Evolutionary conservation across 805 yeast genomes (phyloP), one percentile per base, ranked within the genome.

Genomic region (Saccharomycopsis malanga): DNA sequence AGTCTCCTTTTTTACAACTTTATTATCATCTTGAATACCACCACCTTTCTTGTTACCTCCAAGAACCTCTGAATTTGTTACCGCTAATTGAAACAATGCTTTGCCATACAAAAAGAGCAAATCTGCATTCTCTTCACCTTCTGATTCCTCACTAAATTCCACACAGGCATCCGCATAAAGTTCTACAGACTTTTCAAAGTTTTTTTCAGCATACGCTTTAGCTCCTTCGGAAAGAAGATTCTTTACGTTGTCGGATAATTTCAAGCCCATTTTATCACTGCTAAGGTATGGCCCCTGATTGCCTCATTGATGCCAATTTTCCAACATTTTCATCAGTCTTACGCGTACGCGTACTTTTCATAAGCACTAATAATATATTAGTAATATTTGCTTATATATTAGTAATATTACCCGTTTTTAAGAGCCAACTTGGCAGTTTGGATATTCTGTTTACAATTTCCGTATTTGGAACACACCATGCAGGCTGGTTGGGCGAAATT

Each of bases 111-210:
- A 62, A 54, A 73, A 78, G 57, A 88, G 67, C 54, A 87, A 69
- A 52, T 85, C 85, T 4, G 93, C 83, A 52, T 76, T 75, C 53
- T 87, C 95, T 39, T 75, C 74, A n/a, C 76, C 79, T 12, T 72
- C 69, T 20, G 71, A 65, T 34, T 69, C 70, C 10, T 65, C 65
- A 42, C 77, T 72, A 54, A 65, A 72, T 52, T 81, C 65, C 21
- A 67, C 77, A 56, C 93, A 77, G 9, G 98, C 98, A 46, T 77
- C 79, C 5, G 95, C 75, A 66, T 93, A 93, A 55, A 81, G 78
- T 21, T 72, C 75, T 45, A 87, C 73, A 3, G 98, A 98, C 34
- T 64, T 70, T 14, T 69, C 71, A 60, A 75, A 91, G 56, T 88
- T 78, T 59, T 73, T 81, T 45, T 70, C 69, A 18, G 95, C 87